Percentiles rank a stretch among this genome's conserved stretches.
Conservation (phyloP, 306 rosid genomes). For the Quercus rubra region DNA sequence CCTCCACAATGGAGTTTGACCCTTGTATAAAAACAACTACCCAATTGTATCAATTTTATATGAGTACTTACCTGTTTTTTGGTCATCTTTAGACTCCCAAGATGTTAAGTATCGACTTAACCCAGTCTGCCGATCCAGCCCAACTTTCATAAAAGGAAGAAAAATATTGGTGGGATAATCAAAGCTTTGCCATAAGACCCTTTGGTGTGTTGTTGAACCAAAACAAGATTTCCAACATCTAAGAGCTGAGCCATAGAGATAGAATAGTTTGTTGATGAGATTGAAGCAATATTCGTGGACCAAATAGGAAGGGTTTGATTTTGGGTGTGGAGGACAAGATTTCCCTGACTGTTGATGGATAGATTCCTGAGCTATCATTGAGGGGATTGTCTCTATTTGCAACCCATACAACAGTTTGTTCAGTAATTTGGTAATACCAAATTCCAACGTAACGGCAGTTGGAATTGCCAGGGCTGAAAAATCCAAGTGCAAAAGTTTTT, state of each 20-base stretch:
- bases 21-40: constrained; percentile 27
- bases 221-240: constrained; percentile 32
- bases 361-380: too few relatives aligned
- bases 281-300: too few relatives aligned
- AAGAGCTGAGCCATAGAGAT: too few relatives aligned
- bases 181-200: constrained; percentile 33
- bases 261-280: too few relatives aligned
- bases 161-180: constrained; percentile 27
- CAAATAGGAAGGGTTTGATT: too few relatives aligned
- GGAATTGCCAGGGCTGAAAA: constrained; percentile 45
- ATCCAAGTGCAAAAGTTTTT: too few relatives aligned
- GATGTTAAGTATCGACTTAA: constrained; percentile 26
- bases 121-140: constrained; percentile 23
- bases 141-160: constrained; percentile 16
- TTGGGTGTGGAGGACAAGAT: too few relatives aligned
- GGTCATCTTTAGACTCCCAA: constrained; percentile 42
- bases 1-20: constrained; percentile 23
- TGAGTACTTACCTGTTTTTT: constrained; percentile 33
- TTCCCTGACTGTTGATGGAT: too few relatives aligned
- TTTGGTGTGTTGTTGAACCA: background rate
- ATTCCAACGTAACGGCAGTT: constrained; percentile 33
- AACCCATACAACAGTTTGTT: constrained; percentile 31
- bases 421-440: constrained; percentile 22
- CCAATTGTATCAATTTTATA: constrained; percentile 28
- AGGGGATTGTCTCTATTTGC: too few relatives aligned